These are phyloP conservation scores for Xylariaceae sp. DNA, from an alignment of 2,329 filamentous ascomycete species.

Conservation along the genomic window DNA sequence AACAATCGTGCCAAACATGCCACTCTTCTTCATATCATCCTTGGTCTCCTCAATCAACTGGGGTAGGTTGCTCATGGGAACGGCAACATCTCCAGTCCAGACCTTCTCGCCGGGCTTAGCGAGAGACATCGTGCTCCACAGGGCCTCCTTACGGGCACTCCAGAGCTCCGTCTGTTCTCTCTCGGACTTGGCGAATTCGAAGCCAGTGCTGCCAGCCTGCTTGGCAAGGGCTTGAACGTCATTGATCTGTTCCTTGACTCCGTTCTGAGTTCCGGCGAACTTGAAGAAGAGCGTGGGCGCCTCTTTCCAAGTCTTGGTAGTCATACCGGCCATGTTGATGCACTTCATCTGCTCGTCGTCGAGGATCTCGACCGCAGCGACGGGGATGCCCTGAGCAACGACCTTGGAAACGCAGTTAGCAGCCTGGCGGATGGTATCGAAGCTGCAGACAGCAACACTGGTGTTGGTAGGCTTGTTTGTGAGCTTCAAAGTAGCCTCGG, in stretches of 20 bases:
- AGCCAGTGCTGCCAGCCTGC: conserved; percentile 56
- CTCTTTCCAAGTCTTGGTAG: conserved; percentile 55
- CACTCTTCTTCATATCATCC: conserved; percentile 51
- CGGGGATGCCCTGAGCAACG: conserved; percentile 65
- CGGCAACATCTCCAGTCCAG: conserved; percentile 83
- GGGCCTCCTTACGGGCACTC: conserved; percentile 76
- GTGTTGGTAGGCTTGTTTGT: conserved; percentile 68
- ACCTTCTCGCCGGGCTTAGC: conserved; percentile 62
- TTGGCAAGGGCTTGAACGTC: conserved; percentile 32
- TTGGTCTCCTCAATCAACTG: conserved; percentile 75
- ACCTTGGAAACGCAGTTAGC: conserved; percentile 67
- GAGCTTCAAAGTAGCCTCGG: conserved; percentile 71
- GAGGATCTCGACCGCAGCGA: conserved; percentile 73
- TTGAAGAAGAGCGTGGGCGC: conserved; percentile 67
- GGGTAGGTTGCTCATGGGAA: conserved; percentile 68
- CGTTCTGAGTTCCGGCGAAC: conserved; percentile 57
- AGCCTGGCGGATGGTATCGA: conserved; percentile 50
- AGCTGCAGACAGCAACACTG: conserved; percentile 60
- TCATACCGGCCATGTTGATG: conserved; percentile 52
- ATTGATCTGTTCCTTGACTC: conserved; percentile 71
- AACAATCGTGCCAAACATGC: conserved; percentile 58
- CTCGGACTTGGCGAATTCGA: conserved; percentile 68
- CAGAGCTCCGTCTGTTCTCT: conserved; percentile 73
- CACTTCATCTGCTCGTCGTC: conserved; percentile 71
- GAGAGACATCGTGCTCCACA: conserved; percentile 73